A percentile compares a stretch with the other conserved stretches of the same genome.
phyloP scores from a whole-genome alignment of 169 alveolate genomes.

The Plasmodium reichenowi region DNA sequence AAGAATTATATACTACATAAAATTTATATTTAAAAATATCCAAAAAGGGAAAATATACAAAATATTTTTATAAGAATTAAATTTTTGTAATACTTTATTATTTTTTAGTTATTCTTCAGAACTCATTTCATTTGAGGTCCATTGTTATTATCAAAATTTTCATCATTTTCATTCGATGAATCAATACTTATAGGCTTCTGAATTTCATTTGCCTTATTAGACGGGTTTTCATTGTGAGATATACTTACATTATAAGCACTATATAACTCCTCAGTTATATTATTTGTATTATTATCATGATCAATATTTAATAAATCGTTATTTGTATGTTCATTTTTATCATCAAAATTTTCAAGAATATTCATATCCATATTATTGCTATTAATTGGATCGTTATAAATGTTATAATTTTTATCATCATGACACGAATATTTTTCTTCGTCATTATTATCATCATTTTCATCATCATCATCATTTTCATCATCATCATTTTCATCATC shows the following conservation, averaged over 20 bases:
- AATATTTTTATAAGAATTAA: too few species aligned
- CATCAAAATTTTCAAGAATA: not conserved
- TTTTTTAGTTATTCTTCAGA: not conserved
- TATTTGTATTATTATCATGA: not conserved
- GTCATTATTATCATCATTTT: not conserved
- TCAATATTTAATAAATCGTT: not conserved
- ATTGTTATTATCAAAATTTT: not conserved
- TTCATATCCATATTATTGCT: not conserved
- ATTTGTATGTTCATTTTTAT: not conserved
- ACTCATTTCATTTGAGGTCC: not conserved
- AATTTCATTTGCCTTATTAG: not conserved
- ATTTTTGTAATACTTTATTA: too few species aligned
- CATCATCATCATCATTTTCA: not conserved
- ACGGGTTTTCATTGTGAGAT: not conserved
- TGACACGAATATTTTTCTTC: not conserved
- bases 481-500: not conserved
- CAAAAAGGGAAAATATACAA: too few species aligned
- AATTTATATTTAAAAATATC: too few species aligned
- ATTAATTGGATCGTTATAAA: slow-evolving; percentile 8
- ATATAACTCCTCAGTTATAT: not conserved
- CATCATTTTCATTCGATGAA: slow-evolving; percentile 26
- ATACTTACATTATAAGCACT: not conserved
- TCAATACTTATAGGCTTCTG: slow-evolving; percentile 18
- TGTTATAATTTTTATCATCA: not conserved
- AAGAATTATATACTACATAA: too few species aligned